Base-by-base conservation (phyloP, 1,139 yeast species). In the Geotrichum klebahnii region DNA sequence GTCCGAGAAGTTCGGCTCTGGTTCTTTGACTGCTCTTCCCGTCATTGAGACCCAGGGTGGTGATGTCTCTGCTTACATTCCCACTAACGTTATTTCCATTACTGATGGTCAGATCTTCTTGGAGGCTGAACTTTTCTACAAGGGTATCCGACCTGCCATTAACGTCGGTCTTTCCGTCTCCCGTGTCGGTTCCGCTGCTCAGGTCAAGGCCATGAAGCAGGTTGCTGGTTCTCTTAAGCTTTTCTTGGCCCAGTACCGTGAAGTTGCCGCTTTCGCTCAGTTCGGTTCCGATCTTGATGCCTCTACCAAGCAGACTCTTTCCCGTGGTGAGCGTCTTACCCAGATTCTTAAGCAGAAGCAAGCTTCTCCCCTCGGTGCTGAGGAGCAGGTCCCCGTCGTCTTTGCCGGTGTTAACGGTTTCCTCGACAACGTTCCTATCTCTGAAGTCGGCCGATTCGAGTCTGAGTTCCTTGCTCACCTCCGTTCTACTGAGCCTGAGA, bases 171-270 rank as follows among this genome's bases (percentile, higher is more conserved):
- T 92, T 72, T 92, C 98, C 69, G 98, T 92, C 69, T 92, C 98
- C 68, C 96, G 98, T 83, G 98, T 92, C 80, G 98, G 98, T 79
- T 92, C 98, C 64, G 98, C 98, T 70, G 98, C 98, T 71, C 98
- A 92, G 82, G 97, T 92, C 69, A 92, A 92, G 84, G 97, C 98
- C 77, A 86, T 94, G 95, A 92, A 92, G 80, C 97, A 92, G 83
- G 98, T 94, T 77, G 98, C 98, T 65, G 99, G 98, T 84, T 94
- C 98, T 66, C 85, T 92, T 79, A 92, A 92, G 79, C 87, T 92
- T 77, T 92, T 88, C 96, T 87, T 92, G 83, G 99, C 99, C 69
- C 99, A 92, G 82, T 92, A 92, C 87, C 92, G 99, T 88, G 99
- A 92, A 84, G 98, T 92, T 70, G 98, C 98, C 72, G 98, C 99